Base-by-base conservation (phyloP, 2,329 filamentous ascomycete species). In the Pyricularia grisea region DNA sequence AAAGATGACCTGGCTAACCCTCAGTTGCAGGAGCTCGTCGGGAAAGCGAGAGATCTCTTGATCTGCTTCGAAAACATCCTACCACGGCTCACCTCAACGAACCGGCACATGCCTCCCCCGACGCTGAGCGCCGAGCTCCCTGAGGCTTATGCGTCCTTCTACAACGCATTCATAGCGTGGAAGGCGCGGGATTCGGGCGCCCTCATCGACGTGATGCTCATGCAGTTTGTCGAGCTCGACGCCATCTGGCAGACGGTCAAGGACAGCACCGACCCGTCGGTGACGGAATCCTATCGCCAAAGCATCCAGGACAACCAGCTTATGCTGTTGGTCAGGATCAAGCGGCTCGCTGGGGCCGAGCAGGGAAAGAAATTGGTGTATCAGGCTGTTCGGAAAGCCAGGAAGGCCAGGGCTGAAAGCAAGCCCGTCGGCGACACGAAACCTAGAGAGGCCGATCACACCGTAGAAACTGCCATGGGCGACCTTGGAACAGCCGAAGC, bases 231-330 rank as follows among this genome's bases (percentile, higher is more conserved):
- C 23, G 92, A 93, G 75, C 85, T 95, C 2, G 92, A 95, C 74
- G 90, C 90, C 50, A 94, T 94, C 66, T 91, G 91, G 83, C 90
- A 93, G 75, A 92, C 90, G 2, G 91, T 95, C 76, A 93, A 93
- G 77, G 89, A 93, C 73, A 89, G 89, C 68, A 91, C 88, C 0
- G 88, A 92, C 66, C 88, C 90, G 58, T 87, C 88, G 20, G 91
- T 93, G 2, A 87, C 90, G 0, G 87, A 87, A 23, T 87, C 93
- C n/a, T 94, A 94, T 75, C 87, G 88, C 50, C 86, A 92, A 74
- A 93, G 92, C 70, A 93, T 94, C 72, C 87, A 91, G 69, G 90
- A 93, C 72, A 94, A 93, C 74, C 92, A 95, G 76, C 81, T 93
- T 60, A 90, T 92, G 79, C 81, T 94, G 23, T 87, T 94, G 75